Base-by-base conservation (phyloP, 225 moss, liverwort and hornwort species). In the Polytrichum commune region DNA sequence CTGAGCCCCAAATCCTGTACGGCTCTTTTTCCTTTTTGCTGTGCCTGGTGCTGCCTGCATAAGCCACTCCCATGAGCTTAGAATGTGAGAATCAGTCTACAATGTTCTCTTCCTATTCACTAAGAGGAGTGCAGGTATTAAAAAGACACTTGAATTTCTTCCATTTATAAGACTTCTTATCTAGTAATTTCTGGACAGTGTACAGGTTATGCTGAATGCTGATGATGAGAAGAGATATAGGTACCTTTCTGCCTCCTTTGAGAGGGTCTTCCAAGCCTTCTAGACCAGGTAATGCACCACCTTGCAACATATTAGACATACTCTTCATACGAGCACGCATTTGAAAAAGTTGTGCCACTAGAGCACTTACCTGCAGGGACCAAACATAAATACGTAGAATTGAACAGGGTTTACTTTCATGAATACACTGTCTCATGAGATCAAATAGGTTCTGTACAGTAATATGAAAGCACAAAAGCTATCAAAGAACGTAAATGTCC, bases 311-410 rank as follows among this genome's bases (percentile, higher is more conserved):
- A 23, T 73, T 70, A 28, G 97, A 88, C 76, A 97, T 65, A 62
- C 86, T 97, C 87, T 97, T 92, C 97, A 97, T 97, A 26, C 91
- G 89, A 33, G 88, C 94, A 65, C 94, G 92, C 97, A 97, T 97
- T 78, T 97, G 94, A 71, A 92, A 97, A 23, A 97, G 76, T 65
- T 97, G 97, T 53, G 97, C 88, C 68, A 97, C 92, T 10, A 97
- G 85, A 76, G 92, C 89, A 78, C 97, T 97, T 29, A 94, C 97
- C 86, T 96, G 92, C 77, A 82, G 65, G 58, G 23, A 20, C 23
- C 18, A 23, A 67, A 72, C 18, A 8, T 60, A 60, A 61, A 32
- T 7, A 20, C 58, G 4, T 13, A 1, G 46, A 46, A 46, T 46
- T 46, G 46, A 38, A 46, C 3, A 4, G 16, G 46, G 16, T 3